These are phyloP conservation scores for Cladochytrium tenue DNA, from an alignment of 371 early-diverging fungal species.

Conservation along the genomic window DNA sequence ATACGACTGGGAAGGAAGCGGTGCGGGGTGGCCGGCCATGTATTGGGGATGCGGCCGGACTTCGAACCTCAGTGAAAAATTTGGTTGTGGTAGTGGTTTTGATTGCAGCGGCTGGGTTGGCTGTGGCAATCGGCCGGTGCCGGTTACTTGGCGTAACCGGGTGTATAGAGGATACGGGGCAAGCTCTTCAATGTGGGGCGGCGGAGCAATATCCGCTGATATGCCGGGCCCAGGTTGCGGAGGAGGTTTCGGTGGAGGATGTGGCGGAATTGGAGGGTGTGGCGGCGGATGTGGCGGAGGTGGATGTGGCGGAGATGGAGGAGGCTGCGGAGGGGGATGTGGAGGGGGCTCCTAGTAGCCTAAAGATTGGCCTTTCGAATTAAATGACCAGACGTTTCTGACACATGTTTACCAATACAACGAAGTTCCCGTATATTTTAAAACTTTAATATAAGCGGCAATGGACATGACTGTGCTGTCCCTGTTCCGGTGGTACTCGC, in stretches of 20 bases:
- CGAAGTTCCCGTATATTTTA: too few relatives aligned
- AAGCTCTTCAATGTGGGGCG: slow-evolving; percentile 10
- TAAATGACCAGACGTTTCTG: too few relatives aligned
- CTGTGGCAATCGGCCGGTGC: too few relatives aligned
- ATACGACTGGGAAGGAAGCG: slow-evolving; percentile 2
- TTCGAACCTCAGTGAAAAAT: slow-evolving; percentile 1
- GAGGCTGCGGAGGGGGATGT: slow-evolving; percentile 10
- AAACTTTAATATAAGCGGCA: too few relatives aligned
- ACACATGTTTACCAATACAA: too few relatives aligned
- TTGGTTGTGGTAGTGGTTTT: background rate
- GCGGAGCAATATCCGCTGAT: slow-evolving; percentile 8
- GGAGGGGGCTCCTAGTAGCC: background rate
- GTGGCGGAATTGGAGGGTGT: slow-evolving; percentile 18
- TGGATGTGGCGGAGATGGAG: slow-evolving; percentile 15
- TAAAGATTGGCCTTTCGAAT: too few relatives aligned
- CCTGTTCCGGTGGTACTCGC: too few relatives aligned
- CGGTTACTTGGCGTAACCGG: too few relatives aligned
- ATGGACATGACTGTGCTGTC: too few relatives aligned
- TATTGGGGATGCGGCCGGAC: slow-evolving; percentile 7
- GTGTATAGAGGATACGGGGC: too few relatives aligned
- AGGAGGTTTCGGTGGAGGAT: slow-evolving; percentile 16
- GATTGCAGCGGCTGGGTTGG: slow-evolving; percentile 6
- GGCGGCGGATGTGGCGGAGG: slow-evolving; percentile 19
- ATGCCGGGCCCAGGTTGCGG: slow-evolving; percentile 15
- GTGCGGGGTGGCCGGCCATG: background rate